These are phyloP conservation scores for Ogataea sp. DNA, from an alignment of 805 yeast species.

Conservation along the genomic window DNA sequence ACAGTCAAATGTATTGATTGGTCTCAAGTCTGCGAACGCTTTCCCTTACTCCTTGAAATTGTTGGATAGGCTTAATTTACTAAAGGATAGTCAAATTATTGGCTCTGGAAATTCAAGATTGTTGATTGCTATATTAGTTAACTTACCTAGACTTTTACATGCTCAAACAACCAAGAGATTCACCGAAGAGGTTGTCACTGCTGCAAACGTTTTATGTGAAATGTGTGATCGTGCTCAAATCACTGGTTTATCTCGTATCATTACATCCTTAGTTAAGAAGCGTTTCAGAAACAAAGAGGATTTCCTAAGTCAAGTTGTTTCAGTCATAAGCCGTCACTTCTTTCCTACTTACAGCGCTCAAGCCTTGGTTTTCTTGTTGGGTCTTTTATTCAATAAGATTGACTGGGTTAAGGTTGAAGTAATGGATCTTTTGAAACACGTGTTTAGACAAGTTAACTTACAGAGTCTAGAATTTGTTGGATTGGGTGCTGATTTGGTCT, in stretches of 20 bases:
- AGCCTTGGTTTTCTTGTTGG: conserved; percentile 65
- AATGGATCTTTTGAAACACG: conserved; percentile 61
- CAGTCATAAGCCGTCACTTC: conserved; percentile 57
- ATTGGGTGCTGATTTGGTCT: conserved; percentile 89
- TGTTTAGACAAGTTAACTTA: conserved; percentile 73
- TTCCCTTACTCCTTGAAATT: conserved; percentile 71
- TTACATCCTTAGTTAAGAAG: conserved; percentile 67
- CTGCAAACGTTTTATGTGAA: conserved; percentile 48
- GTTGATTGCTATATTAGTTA: conserved; percentile 64
- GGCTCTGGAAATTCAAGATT: conserved; percentile 65
- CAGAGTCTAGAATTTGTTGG: conserved; percentile 74
- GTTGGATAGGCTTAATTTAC: conserved; percentile 58
- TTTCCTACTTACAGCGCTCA: conserved; percentile 73
- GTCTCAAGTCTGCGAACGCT: conserved; percentile 73
- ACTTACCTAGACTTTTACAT: conserved; percentile 78
- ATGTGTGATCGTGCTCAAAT: conserved; percentile 53
- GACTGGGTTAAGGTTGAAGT: conserved; percentile 79
- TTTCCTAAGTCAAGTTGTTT: conserved; percentile 72
- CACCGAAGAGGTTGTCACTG: conserved; percentile 38
- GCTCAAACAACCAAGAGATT: conserved; percentile 57
- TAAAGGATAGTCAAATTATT: conserved; percentile 68
- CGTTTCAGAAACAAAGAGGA: conserved; percentile 88
- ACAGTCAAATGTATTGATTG: conserved; percentile 71
- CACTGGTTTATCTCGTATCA: conserved; percentile 53
- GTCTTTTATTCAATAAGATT: conserved; percentile 68